Evolutionary conservation across 257 asterid species (phyloP), one percentile per base, ranked within the genome.

Genomic region (Linaria vulgaris): DNA sequence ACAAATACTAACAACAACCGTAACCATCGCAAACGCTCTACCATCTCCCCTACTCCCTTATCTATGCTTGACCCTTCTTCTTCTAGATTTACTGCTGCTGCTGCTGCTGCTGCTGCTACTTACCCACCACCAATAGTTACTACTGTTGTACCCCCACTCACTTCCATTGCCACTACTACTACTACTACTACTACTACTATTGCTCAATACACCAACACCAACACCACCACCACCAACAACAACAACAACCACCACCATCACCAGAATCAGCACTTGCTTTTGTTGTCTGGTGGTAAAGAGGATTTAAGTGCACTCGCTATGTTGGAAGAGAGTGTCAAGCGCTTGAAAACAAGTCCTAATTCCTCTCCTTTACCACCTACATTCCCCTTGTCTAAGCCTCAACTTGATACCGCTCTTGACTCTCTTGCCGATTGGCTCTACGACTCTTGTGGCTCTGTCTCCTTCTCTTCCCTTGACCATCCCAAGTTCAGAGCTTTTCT

Each of bases 261-360:
- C 1, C 88, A 76, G 8, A 82, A 72, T 38, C 88, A 74, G 47
- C 96, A 83, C 50, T 45, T 81, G 79, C 77, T 82, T 65, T 66
- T 94, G 41, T 90, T 97, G 1, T n/a, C n/a, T n/a, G 99, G 99
- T 27, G 99, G 99, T 24, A 90, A 90, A 64, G 99, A 85, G 60
- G 99, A 94, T 70, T 81, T 94, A 56, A 92, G 95, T 0, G 90
- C 97, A 23, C 67, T 94, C 9, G 99, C 96, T 13, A 87, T 76
- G 90, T 56, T 94, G 58, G 91, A 94, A 61, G 95, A 90, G 43
- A 87, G 96, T 59, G 99, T 94, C 66, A 90, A 94, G 75, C 76
- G 86, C 54, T 76, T 94, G 12, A 94, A 90, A 63, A n/a, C n/a
- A n/a, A 87, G 97, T 69, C 99, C 99, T 0, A 94, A 85, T 67